Percentiles rank a stretch among this genome's conserved stretches.
Evolutionary conservation across 805 yeast genomes (phyloP).

Genomic region (Saturnispora kantuleensis): DNA sequence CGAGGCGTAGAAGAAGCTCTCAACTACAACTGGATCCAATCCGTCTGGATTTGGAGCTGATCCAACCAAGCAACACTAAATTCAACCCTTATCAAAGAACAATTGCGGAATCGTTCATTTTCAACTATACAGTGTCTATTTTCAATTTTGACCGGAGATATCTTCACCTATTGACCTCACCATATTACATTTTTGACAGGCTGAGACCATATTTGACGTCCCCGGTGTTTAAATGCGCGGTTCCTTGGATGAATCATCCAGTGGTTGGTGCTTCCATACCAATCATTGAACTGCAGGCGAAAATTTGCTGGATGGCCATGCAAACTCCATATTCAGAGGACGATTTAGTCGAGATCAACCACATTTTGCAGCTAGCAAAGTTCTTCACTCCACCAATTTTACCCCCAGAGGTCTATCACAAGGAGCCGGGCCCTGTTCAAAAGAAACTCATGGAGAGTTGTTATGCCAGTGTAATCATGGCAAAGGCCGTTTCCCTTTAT

Average conservation of each 20-base stretch:
- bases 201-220: slow-evolving; percentile 23
- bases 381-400: slow-evolving; percentile 13
- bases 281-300: slow-evolving; percentile 30
- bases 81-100: slow-evolving; percentile 25
- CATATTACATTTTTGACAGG: slow-evolving; percentile 30
- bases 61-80: background rate
- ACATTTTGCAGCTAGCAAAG: slow-evolving; percentile 10
- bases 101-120: slow-evolving; percentile 35
- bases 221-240: slow-evolving; percentile 27
- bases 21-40: slow-evolving; percentile 1
- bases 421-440: slow-evolving; percentile 14
- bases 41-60: background rate
- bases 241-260: slow-evolving; percentile 34
- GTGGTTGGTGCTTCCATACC: slow-evolving; percentile 31
- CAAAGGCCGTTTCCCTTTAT: slow-evolving; percentile 13
- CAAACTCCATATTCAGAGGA: slow-evolving; percentile 10
- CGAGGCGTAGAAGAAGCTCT: slow-evolving; percentile 2
- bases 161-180: slow-evolving; percentile 29
- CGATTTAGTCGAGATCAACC: slow-evolving; percentile 1
- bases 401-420: slow-evolving; percentile 10
- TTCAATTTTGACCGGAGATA: slow-evolving; percentile 26
- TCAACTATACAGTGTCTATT: slow-evolving; percentile 31
- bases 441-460: slow-evolving; percentile 16
- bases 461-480: slow-evolving; percentile 12
- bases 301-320: slow-evolving; percentile 27